Base-by-base conservation (phyloP, 305 asterid species). In the Ilex paraguariensis region DNA sequence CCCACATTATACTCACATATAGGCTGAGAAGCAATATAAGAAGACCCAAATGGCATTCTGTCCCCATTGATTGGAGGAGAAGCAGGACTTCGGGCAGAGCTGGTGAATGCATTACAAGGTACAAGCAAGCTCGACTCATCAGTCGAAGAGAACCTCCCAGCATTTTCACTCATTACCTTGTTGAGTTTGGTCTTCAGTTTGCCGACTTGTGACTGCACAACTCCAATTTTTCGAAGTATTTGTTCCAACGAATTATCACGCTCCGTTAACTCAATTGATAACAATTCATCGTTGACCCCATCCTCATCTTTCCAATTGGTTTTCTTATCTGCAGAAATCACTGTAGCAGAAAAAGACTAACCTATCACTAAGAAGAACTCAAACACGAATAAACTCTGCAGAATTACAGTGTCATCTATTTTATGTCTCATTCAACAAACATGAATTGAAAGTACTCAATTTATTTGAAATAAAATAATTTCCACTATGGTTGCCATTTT, bases 1-100 rank as follows among this genome's bases (percentile, higher is more conserved):
- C 73, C 74, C 69, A 44, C 54, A 40, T 75, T 77, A 65, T 79
- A 68, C 73, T 71, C 79, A 4, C 77, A 56, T 16, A 69, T 73
- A 59, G 77, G 82, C 74, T 80, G 87, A 46, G 94, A 80, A 55
- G 85, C 77, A 64, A 73, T 65, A 70, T 56, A 49, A 52, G 64
- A 70, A 64, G 79, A 72, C 77, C 78, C 87, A 16, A 59, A 73
- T 7, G 77, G 67, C 63, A 66, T 68, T 74, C 66, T 71, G 17
- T 73, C 84, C 75, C 76, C 86, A 16, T 66, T 68, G 36, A 68
- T 73, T 70, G 85, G 75, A 61, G 78, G 69, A 68, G 80, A 62
- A 39, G 64, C 62, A 72, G 72, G 68, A 49, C 59, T 57, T 67
- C 13, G 62, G 60, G 82, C 64, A 51, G 78, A 62, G 71, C 64